phyloP scores from a whole-genome alignment of 2,329 filamentous ascomycete genomes.

The Lachnellula arida region DNA sequence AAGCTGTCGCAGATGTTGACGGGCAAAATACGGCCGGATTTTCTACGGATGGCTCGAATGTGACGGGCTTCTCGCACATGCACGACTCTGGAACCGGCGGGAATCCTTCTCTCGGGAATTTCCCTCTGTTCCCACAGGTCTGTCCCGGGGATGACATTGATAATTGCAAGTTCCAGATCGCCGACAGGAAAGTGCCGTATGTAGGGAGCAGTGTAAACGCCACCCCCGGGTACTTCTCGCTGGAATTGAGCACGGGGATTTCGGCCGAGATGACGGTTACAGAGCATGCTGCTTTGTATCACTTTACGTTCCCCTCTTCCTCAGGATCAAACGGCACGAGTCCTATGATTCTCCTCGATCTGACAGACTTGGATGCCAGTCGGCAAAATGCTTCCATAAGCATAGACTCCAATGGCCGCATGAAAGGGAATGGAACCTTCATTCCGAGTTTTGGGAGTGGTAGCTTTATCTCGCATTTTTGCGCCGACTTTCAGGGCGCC shows the following conservation, averaged over 20 bases:
- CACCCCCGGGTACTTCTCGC: slow-evolving; percentile 60
- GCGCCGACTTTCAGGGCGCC: slow-evolving; percentile 61
- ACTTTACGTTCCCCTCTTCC: slow-evolving; percentile 53
- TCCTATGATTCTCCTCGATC: slow-evolving; percentile 61
- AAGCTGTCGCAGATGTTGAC: slow-evolving; percentile 52
- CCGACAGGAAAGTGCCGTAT: slow-evolving; percentile 34
- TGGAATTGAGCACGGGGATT: slow-evolving; percentile 53
- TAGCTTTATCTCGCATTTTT: slow-evolving; percentile 57
- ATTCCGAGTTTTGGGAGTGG: slow-evolving; percentile 61
- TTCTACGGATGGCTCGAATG: slow-evolving; percentile 40
- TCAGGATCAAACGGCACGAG: slow-evolving; percentile 33
- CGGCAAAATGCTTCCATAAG: slow-evolving; percentile 50
- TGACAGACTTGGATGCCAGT: slow-evolving; percentile 59
- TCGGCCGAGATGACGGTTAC: slow-evolving; percentile 63
- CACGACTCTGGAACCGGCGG: slow-evolving; percentile 45
- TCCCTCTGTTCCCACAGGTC: slow-evolving; percentile 64
- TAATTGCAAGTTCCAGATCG: slow-evolving; percentile 55
- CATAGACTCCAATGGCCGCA: slow-evolving; percentile 54
- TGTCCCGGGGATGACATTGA: slow-evolving; percentile 60
- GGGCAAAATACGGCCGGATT: slow-evolving; percentile 53
- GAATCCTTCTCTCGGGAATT: slow-evolving; percentile 63
- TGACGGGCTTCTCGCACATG: slow-evolving; percentile 31
- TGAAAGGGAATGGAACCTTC: slow-evolving; percentile 59
- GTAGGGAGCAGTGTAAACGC: slow-evolving; percentile 49
- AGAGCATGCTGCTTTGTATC: slow-evolving; percentile 60